A percentile compares a stretch with the other conserved stretches of the same genome.
Evolutionary conservation across 1,284 basidiomycete species (phyloP).

Genomic region (Cryptococcus hybrid): DNA sequence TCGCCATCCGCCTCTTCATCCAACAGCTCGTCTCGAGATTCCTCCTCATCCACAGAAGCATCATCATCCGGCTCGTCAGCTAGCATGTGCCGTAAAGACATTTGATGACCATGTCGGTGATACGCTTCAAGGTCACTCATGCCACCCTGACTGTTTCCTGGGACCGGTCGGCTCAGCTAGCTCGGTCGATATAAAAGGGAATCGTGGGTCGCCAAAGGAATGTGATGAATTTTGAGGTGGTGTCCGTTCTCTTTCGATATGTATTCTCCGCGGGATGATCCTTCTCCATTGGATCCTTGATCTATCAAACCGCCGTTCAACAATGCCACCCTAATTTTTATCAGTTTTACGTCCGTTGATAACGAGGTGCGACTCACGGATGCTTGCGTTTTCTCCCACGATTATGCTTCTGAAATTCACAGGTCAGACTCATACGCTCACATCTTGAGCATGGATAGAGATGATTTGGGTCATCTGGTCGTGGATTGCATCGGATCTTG

Average conservation of each 20-base stretch:
- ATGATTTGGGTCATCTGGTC: constrained; percentile 30
- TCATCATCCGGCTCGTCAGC: constrained; percentile 22
- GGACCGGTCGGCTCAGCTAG: neutral
- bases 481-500: constrained; percentile 36
- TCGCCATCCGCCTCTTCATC: neutral
- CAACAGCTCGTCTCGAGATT: neutral
- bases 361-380: constrained; percentile 17
- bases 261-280: no score
- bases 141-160: neutral
- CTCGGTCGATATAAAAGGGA: constrained; percentile 16
- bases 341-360: no score
- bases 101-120: neutral
- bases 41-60: constrained; percentile 15
- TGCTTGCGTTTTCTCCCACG: constrained; percentile 33
- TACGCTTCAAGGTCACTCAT: neutral
- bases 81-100: constrained; percentile 12
- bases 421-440: constrained; percentile 27
- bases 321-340: no score
- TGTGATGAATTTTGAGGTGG: neutral
- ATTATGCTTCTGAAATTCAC: constrained; percentile 36
- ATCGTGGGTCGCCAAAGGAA: constrained; percentile 14
- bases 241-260: no score
- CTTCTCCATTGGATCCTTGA: no score
- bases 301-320: no score
- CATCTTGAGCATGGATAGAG: constrained; percentile 28